phyloP scores from a whole-genome alignment of 169 alveolate genomes.

The Neospora caninum region DNA sequence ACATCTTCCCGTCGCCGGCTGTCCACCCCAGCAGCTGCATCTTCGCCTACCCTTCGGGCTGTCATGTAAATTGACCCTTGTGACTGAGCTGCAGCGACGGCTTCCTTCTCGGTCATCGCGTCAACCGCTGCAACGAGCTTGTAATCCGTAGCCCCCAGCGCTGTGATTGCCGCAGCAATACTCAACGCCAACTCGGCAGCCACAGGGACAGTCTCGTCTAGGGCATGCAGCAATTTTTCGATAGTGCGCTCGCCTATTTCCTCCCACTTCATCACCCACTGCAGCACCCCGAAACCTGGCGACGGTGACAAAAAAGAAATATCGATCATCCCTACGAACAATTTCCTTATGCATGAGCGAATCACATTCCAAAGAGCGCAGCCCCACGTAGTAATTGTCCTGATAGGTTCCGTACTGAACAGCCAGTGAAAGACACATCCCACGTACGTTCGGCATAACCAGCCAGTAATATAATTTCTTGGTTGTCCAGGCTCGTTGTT shows the following conservation, averaged over 20 bases:
- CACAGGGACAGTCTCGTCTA: background rate
- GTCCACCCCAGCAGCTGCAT: background rate
- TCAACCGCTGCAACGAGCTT: background rate
- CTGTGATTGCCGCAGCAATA: background rate
- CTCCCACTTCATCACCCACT: background rate
- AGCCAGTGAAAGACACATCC: background rate
- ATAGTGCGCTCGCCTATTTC: background rate
- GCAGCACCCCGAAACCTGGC: background rate
- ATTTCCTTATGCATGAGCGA: background rate
- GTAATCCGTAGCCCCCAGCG: background rate
- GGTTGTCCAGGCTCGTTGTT: background rate
- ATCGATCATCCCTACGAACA: background rate
- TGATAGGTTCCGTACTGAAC: background rate
- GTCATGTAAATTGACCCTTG: slow-evolving; percentile 20
- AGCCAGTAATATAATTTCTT: background rate
- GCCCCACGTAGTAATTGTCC: background rate
- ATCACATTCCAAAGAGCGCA: background rate
- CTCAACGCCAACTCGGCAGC: slow-evolving; percentile 25
- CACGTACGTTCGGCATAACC: background rate
- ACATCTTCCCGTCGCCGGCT: background rate
- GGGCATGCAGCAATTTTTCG: background rate
- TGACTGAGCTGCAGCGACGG: background rate
- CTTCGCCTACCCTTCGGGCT: background rate
- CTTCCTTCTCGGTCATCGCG: background rate
- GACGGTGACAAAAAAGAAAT: background rate